Base-by-base conservation (phyloP, 1,139 yeast species). In the Petasospora rhodanensis region DNA sequence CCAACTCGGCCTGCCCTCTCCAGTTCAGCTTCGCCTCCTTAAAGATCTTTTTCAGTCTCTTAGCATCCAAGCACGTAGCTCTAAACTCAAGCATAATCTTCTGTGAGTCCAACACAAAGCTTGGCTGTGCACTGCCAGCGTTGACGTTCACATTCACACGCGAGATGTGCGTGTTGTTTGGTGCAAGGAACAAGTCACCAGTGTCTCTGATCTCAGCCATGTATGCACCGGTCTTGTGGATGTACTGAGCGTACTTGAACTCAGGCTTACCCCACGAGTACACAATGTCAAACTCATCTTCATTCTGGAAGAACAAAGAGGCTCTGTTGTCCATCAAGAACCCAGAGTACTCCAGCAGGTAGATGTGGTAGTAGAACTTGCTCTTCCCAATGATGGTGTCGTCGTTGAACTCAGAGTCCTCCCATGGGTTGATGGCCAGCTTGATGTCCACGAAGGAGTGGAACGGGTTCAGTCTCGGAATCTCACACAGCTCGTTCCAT, bases 251-350 rank as follows among this genome's bases (percentile, higher is more conserved):
- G 54, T 75, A 82, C 46, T 79, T 76, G 61, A 84, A 89, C 16
- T 68, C 66, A 1, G 95, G 95, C 39, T 71, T 74, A 3, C 97
- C 97, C 97, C 97, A 91, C 23, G 95, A 84, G 56, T 87, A 89
- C 12, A 69, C 58, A 18, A 85, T 73, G 43, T 76, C 77, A 42
- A 76, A 65, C 34, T 73, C 71, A 28, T 70, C 64, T 24, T 67
- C 43, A 32, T 62, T 63, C 55, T 64, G 66, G 53, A 81, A 73
- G 46, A 68, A 79, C 35, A 62, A 39, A 59, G 3, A 95, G 0
- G 93, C 85, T 40, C 95, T 64, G 50, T 82, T 82, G 51, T 93
- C 98, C 40, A 86, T 64, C 39, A 84, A 66, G 54, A 89, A 93
- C 5, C 85, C 95, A 24, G 79, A 66, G 30, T 63, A 64, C 41